A percentile compares a stretch with the other conserved stretches of the same genome.
Conservation (phyloP, 202 grass and related monocot genomes). For the Carex arenaria region DNA sequence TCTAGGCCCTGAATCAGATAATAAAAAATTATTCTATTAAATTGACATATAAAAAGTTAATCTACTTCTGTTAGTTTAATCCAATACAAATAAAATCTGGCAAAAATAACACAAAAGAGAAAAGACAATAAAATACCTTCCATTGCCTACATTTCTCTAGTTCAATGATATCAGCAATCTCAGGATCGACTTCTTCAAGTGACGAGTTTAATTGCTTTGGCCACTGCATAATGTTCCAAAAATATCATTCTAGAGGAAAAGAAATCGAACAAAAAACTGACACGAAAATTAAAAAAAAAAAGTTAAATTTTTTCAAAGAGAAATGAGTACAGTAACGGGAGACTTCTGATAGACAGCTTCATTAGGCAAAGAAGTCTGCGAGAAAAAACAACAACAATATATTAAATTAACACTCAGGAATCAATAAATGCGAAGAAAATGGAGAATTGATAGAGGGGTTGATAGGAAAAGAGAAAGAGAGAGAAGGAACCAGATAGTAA, state of each 20-base stretch:
- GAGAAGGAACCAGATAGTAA: constrained; percentile 54
- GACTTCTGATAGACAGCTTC: constrained; percentile 80
- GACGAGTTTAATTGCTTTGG: constrained; percentile 86
- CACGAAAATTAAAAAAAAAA: not conserved
- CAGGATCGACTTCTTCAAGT: constrained; percentile 77
- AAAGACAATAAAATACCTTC: constrained; percentile 50
- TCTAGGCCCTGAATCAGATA: constrained; percentile 65
- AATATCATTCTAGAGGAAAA: not conserved
- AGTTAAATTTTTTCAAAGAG: not conserved
- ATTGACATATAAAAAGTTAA: not conserved
- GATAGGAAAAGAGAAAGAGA: not conserved
- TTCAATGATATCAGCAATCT: constrained; percentile 90
- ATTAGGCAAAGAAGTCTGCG: constrained; percentile 47
- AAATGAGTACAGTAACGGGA: constrained; percentile 44
- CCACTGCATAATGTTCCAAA: constrained; percentile 46
- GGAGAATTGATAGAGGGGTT: not conserved
- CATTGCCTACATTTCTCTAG: constrained; percentile 95
- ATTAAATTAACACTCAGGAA: not conserved
- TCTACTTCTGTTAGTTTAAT: not conserved
- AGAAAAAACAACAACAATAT: not conserved
- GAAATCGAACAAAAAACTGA: not conserved
- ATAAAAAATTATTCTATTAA: not conserved
- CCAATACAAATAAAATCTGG: not conserved
- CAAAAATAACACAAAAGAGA: not conserved
- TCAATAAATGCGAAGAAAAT: constrained; percentile 7